Percentiles rank a stretch among this genome's conserved stretches.
Evolutionary conservation across 495 filamentous ascomycete genomes (phyloP).

Genomic region (Xylaria palmicola): DNA sequence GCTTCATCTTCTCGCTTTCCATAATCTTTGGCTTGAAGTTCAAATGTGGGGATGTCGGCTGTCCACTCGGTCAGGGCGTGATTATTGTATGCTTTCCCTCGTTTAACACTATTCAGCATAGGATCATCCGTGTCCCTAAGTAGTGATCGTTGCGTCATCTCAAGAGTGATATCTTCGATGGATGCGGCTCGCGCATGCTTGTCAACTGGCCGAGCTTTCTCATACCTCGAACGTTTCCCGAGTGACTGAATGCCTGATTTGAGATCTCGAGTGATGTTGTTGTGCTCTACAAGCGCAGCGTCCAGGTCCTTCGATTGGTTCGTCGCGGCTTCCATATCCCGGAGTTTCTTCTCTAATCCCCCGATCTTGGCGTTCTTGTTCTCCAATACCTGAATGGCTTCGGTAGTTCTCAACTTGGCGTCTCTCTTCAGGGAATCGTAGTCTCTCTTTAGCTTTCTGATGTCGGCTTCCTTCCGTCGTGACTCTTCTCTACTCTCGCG

Average conservation of each 20-base stretch:
- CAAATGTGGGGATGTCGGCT: constrained; percentile 18
- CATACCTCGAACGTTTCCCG: constrained; percentile 23
- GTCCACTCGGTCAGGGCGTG: constrained; percentile 21
- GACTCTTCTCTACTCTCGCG: constrained; percentile 39
- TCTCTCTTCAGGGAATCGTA: constrained; percentile 61
- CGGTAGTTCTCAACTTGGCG: constrained; percentile 53
- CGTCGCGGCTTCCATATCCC: constrained; percentile 35
- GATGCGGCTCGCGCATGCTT: constrained; percentile 20
- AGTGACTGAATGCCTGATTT: constrained; percentile 27
- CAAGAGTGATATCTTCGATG: constrained; percentile 24
- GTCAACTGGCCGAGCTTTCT: constrained; percentile 10
- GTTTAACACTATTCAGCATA: background rate
- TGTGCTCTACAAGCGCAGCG: constrained; percentile 9
- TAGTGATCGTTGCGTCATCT: constrained; percentile 22
- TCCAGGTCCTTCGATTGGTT: constrained; percentile 21
- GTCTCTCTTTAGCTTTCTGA: constrained; percentile 50
- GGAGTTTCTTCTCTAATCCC: constrained; percentile 57
- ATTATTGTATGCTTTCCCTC: background rate
- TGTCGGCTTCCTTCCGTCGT: constrained; percentile 49
- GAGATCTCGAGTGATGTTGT: constrained; percentile 22
- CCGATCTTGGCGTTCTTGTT: constrained; percentile 66
- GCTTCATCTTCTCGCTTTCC: constrained; percentile 20
- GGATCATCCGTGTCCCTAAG: constrained; percentile 13
- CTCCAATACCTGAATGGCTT: constrained; percentile 57
- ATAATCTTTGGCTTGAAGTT: constrained; percentile 14